These are phyloP conservation scores for Penicillium aurantiogriseum DNA, from an alignment of 2,329 filamentous ascomycete genomes.

Conservation along the genomic window DNA sequence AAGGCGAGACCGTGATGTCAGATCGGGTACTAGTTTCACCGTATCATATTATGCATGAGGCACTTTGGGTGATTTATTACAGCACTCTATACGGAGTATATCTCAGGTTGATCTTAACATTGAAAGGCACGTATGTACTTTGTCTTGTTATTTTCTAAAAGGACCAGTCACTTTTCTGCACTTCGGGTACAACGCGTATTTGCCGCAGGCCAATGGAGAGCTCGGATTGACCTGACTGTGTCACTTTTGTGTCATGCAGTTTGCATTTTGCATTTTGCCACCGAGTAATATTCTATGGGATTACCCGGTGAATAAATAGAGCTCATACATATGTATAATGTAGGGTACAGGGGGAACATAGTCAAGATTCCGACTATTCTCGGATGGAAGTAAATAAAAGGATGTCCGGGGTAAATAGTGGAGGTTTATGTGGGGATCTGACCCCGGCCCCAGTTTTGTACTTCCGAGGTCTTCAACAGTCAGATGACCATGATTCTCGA, in stretches of 20 bases:
- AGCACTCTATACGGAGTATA: neutral
- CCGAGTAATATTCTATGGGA: neutral
- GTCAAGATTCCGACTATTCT: neutral
- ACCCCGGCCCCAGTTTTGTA: neutral
- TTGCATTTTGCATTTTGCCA: neutral
- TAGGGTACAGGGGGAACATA: neutral
- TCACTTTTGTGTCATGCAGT: slow-evolving; percentile 7
- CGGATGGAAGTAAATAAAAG: neutral
- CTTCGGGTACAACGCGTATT: neutral
- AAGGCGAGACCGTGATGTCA: neutral
- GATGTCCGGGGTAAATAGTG: neutral
- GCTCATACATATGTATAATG: neutral
- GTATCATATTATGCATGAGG: neutral
- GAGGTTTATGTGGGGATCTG: neutral
- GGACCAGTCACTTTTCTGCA: slow-evolving; percentile 2
- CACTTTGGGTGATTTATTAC: neutral
- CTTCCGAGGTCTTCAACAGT: no score
- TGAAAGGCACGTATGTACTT: neutral
- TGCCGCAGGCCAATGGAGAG: neutral
- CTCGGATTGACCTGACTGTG: neutral
- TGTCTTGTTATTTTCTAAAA: neutral
- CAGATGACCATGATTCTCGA: neutral
- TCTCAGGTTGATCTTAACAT: neutral
- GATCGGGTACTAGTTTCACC: neutral
- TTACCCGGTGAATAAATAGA: neutral